Evolutionary conservation across 805 yeast species (phyloP).

Genomic region (Lipomyces mesembrius): DNA sequence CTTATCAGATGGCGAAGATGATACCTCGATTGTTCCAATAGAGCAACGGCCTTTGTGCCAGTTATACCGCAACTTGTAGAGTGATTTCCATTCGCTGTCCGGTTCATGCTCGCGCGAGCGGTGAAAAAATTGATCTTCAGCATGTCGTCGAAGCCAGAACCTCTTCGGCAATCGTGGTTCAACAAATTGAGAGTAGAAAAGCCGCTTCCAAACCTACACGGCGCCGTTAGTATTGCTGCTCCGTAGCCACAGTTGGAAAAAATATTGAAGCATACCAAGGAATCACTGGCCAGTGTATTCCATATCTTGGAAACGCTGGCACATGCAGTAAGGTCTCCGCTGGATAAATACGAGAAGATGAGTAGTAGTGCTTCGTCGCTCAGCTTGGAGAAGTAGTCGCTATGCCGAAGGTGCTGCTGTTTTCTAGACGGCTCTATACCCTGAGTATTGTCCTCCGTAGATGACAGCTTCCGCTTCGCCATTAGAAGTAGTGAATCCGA

Average conservation of each 20-base stretch:
- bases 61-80: slow-evolving; percentile 24
- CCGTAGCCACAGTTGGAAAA: not conserved
- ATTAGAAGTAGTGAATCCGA: not conserved
- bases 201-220: slow-evolving; percentile 23
- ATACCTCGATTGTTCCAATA: slow-evolving; percentile 20
- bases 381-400: slow-evolving; percentile 10
- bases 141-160: not conserved
- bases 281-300: slow-evolving; percentile 23
- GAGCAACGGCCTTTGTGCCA: slow-evolving; percentile 35
- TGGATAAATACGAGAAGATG: slow-evolving; percentile 24
- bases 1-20: not conserved
- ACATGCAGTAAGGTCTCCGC: slow-evolving; percentile 23
- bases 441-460: not conserved
- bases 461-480: not conserved
- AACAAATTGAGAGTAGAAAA: slow-evolving; percentile 20
- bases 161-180: slow-evolving; percentile 15
- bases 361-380: slow-evolving; percentile 30
- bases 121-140: slow-evolving; percentile 9
- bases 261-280: slow-evolving; percentile 9
- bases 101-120: slow-evolving; percentile 4
- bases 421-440: not conserved
- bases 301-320: slow-evolving; percentile 22
- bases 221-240: not conserved
- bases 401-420: not conserved
- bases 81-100: slow-evolving; percentile 21